Evolutionary conservation across 306 rosid genomes (phyloP).

Genomic region (Vigna hirtella): DNA sequence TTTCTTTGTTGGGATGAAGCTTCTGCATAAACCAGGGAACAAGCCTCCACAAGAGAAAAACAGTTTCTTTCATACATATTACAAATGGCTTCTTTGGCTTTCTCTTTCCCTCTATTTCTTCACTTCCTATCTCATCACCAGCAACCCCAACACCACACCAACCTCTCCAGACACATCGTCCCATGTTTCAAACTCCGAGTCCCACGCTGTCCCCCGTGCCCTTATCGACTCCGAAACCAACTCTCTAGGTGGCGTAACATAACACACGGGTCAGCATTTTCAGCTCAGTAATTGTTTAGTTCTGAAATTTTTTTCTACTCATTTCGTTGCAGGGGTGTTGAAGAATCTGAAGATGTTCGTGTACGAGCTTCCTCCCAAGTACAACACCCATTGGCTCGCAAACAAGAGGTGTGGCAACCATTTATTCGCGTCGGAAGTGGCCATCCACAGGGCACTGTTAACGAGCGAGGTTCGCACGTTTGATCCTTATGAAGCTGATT

Average conservation of each 20-base stretch:
- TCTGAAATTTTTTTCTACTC: background rate
- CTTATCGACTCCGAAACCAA: background rate
- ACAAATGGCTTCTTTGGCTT: conserved; percentile 90
- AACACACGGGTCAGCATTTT: conserved; percentile 13
- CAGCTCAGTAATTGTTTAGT: background rate
- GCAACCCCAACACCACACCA: conserved; percentile 1
- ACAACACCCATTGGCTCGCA: conserved; percentile 74
- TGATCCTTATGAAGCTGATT: conserved; percentile 87
- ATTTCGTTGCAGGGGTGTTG: conserved; percentile 35
- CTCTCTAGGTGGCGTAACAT: background rate
- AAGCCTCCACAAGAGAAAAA: conserved; percentile 61
- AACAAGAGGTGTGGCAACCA: conserved; percentile 72
- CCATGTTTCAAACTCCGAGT: conserved; percentile 60
- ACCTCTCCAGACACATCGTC: conserved; percentile 31
- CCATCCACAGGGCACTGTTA: conserved; percentile 78
- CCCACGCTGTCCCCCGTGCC: conserved; percentile 1
- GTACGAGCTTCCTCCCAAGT: conserved; percentile 78
- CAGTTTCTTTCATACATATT: conserved; percentile 56
- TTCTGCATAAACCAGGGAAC: conserved; percentile 61
- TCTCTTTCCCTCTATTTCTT: conserved; percentile 80
- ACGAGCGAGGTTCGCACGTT: conserved; percentile 65
- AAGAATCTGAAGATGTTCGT: conserved; percentile 68
- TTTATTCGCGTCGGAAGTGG: conserved; percentile 91
- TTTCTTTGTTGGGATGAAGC: conserved; percentile 83
- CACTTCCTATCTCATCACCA: conserved; percentile 72